Evolutionary conservation across 805 yeast genomes (phyloP).

Genomic region (Starmera dryadoides): DNA sequence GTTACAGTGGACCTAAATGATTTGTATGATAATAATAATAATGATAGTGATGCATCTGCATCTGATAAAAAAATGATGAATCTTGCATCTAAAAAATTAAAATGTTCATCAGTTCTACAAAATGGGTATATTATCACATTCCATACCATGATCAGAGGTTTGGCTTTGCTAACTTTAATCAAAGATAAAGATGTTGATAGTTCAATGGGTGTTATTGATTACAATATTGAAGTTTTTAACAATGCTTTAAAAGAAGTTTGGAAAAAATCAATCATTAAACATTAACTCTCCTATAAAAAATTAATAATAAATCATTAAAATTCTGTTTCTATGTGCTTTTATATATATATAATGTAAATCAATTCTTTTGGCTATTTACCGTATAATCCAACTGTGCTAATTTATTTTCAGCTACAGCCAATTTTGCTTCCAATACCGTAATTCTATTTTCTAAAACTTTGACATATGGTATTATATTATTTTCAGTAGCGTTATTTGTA

Average conservation of each 20-base stretch:
- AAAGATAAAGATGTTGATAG: slow-evolving; percentile 41
- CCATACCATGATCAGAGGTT: slow-evolving; percentile 87
- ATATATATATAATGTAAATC: too few species aligned
- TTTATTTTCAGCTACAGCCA: slow-evolving; percentile 14
- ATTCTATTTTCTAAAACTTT: slow-evolving; percentile 16
- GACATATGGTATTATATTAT: slow-evolving; percentile 12
- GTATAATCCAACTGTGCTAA: slow-evolving; percentile 12
- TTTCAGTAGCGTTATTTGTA: slow-evolving; percentile 2
- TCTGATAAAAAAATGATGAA: slow-evolving; percentile 6
- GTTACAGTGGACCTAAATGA: slow-evolving; percentile 86
- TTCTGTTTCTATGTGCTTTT: background rate
- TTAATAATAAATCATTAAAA: background rate
- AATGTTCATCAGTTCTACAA: slow-evolving; percentile 68
- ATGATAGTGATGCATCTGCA: too few species aligned
- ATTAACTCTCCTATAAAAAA: background rate
- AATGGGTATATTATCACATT: slow-evolving; percentile 81
- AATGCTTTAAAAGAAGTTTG: slow-evolving; percentile 64
- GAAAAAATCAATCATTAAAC: slow-evolving; percentile 23
- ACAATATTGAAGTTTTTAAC: slow-evolving; percentile 77
- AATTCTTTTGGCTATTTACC: slow-evolving; percentile 4
- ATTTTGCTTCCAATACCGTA: slow-evolving; percentile 11
- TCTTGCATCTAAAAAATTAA: slow-evolving; percentile 14
- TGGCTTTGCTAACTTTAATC: slow-evolving; percentile 83
- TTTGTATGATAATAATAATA: slow-evolving; percentile 36
- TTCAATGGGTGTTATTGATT: slow-evolving; percentile 68